Base-by-base conservation (phyloP, 2,329 filamentous ascomycete genomes). In the Alternaria sp. region DNA sequence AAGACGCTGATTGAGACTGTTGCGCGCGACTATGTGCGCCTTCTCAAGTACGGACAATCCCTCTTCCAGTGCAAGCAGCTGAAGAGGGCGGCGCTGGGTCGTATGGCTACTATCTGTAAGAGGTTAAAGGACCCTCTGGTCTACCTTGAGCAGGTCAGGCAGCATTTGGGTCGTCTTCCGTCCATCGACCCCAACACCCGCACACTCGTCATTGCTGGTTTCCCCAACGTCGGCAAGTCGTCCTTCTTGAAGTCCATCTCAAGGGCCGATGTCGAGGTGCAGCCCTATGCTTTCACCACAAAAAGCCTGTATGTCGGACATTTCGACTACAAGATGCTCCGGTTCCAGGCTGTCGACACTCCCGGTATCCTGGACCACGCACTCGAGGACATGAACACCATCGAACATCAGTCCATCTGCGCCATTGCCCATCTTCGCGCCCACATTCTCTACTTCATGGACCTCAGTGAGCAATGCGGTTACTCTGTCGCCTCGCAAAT, bases 31-130 rank as follows among this genome's bases (percentile, higher is more conserved):
- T 99, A 99, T 75, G 93, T 99, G 63, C 92, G 95, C 67, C 86
- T 99, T 44, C 86, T 96, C 78, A 96, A 97, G 85, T 98, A 99
- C 82, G 93, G 92, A 54, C 83, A 96, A 89, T 73, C 70, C 24
- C 86, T 99, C 65, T 99, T 94, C 84, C 95, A 99, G 83, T 98
- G 94, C 86, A 99, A 99, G 83, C 93, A 98, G 83, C 88, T 99
- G 73, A 99, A 99, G 88, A 87, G 91, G 65, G 95, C 96, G 51
- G 96, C 91, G 8, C 87, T 99, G 52, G 95, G 95, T 84, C 93
- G 95, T 76, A 98, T 99, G 95, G 95, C 94, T 65, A 99, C 95
- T 17, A 92, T 99, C 72, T 92, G 92, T 82, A 95, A 93, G 83
- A 88, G 93, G 65, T 83, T 99, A 63, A 97, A 97, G 81, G 95